Percentiles rank a stretch among this genome's conserved stretches.
These are phyloP conservation scores for Fusarium metavorans DNA, from an alignment of 2,329 filamentous ascomycete genomes.

Conservation along the genomic window DNA sequence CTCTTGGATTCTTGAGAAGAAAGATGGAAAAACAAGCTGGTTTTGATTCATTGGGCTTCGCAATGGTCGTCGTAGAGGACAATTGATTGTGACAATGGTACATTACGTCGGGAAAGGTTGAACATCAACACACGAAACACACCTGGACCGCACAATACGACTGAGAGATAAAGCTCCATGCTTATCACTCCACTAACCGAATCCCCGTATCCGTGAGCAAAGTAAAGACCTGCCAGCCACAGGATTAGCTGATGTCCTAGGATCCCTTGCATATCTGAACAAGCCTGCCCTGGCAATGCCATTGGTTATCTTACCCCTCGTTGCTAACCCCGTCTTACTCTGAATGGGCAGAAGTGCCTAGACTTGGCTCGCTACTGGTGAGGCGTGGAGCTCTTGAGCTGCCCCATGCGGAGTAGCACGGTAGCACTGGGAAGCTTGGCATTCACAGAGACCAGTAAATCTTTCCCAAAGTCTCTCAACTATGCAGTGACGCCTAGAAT, in stretches of 20 bases:
- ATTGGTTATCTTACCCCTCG: not conserved
- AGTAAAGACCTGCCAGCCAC: not conserved
- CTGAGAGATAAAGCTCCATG: not conserved
- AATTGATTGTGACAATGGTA: not conserved
- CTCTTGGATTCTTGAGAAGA: not conserved
- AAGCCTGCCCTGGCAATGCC: not conserved
- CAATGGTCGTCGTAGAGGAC: not conserved
- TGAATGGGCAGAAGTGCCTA: not conserved
- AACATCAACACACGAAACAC: not conserved
- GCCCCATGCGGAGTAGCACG: constrained; percentile 19
- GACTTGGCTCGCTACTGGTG: constrained; percentile 10
- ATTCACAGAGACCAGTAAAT: not conserved
- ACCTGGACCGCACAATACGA: not conserved
- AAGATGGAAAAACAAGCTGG: not conserved
- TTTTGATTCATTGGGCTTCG: not conserved
- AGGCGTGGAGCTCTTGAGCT: constrained; percentile 6
- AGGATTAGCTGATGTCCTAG: not conserved
- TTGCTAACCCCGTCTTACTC: not conserved
- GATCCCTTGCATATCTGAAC: not conserved
- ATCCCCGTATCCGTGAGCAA: not conserved
- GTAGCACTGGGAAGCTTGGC: constrained; percentile 16
- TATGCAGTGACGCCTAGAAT: not conserved
- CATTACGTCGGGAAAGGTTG: not conserved
- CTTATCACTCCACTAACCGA: not conserved
- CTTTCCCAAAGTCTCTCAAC: not conserved